Percentiles rank a stretch among this genome's conserved stretches.
Conservation (phyloP, 108 stramenopile genomes). For the Skeletonema menzelii region DNA sequence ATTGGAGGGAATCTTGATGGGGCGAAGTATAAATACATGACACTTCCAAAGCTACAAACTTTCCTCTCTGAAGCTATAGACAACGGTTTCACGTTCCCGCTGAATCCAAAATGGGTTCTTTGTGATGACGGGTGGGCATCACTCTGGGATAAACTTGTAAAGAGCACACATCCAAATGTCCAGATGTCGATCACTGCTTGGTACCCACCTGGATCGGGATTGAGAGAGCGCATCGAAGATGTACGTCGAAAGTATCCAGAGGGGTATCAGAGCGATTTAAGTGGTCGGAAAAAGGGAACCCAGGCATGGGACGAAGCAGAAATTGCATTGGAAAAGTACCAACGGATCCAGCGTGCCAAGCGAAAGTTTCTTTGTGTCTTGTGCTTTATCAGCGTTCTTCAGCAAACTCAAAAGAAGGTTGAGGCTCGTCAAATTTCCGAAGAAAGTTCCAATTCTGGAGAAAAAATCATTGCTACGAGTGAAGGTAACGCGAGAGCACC, state of each 20-base stretch:
- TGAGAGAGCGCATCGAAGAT: slow-evolving; percentile 36
- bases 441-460: not conserved
- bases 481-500: not conserved
- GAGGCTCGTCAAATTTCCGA: slow-evolving; percentile 11
- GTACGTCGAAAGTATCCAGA: slow-evolving; percentile 38
- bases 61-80: slow-evolving; percentile 56
- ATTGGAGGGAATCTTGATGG: slow-evolving; percentile 51
- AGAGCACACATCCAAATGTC: slow-evolving; percentile 39
- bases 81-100: slow-evolving; percentile 67
- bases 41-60: slow-evolving; percentile 52
- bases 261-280: slow-evolving; percentile 22
- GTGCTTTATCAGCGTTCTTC: slow-evolving; percentile 27
- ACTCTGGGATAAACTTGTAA: slow-evolving; percentile 42
- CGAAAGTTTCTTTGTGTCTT: slow-evolving; percentile 32
- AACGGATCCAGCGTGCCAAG: slow-evolving; percentile 45
- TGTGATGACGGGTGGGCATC: slow-evolving; percentile 47
- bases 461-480: not conserved
- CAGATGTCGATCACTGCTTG: slow-evolving; percentile 44
- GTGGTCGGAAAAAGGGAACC: slow-evolving; percentile 19
- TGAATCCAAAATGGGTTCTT: slow-evolving; percentile 64
- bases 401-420: slow-evolving; percentile 28
- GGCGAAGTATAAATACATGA: slow-evolving; percentile 60
- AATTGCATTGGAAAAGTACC: slow-evolving; percentile 35
- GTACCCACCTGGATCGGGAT: slow-evolving; percentile 45
- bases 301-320: slow-evolving; percentile 42